Base-by-base conservation (phyloP, 108 stramenopile genomes). In the Nitzschia putrida region DNA sequence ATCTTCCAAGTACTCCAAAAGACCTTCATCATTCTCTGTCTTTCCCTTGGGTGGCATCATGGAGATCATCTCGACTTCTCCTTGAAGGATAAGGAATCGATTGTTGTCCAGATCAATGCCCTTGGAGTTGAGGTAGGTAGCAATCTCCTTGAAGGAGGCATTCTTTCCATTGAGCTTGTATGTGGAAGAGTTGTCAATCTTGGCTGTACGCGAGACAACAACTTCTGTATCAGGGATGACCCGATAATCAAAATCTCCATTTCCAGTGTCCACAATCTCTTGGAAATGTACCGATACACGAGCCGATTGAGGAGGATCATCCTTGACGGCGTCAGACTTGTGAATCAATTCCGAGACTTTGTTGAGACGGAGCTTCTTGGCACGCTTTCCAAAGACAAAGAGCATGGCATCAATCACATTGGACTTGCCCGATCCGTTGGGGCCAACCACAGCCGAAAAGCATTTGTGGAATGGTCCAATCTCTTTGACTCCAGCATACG, bases 381-480 rank as follows among this genome's bases (percentile, higher is more conserved):
- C 98, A 7, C 96, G 83, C 78, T 97, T 98, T 8, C 98, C 98
- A 77, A 99, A 99, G 21, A 98, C 98, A 79, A 99, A 99, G 29
- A 99, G 93, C 97, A 99, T 96, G 74, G 98, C 98, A 77, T 99
- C 98, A 57, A 99, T 98, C 47, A 97, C 97, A 77, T 99, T 99
- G 23, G 93, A 94, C 78, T 99, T 99, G 25, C 98, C 98, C 21
- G 91, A 93, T 12, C 97, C 97, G 69, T 97, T 97, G 16, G 96
- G 96, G 14, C 96, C 96, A 39, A 97, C 97, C 34, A 99, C 92
- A 39, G 91, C 82, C 25, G 93, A 92, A 83, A 99, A 98, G 76
- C 96, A 93, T 79, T 91, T 91, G 83, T 94, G 93, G 72, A 94
- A 94, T 25, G 93, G 92, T 41, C 92, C 92, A 57, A 93, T 89